Evolutionary conservation across 805 yeast species (phyloP).

Genomic region (Saccharomyces jurei): DNA sequence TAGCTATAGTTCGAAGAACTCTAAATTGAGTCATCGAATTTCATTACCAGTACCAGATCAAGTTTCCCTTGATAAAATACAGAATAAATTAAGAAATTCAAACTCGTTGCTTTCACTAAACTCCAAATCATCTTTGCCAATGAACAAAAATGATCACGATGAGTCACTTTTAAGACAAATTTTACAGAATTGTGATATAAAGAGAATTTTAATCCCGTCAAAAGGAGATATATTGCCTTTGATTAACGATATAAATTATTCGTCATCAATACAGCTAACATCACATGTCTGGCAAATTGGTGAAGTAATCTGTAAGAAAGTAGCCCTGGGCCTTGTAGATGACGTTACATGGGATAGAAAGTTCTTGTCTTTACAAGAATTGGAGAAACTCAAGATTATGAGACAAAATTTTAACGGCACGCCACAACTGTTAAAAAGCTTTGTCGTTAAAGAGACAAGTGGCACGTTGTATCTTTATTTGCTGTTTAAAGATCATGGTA

Average conservation of each 20-base stretch:
- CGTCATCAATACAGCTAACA: constrained; percentile 8
- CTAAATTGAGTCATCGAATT: constrained; percentile 28
- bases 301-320: constrained; percentile 16
- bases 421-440: constrained; percentile 20
- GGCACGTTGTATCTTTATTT: constrained; percentile 13
- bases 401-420: constrained; percentile 14
- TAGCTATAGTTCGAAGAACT: constrained; percentile 6
- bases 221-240: constrained; percentile 10
- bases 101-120: constrained; percentile 25
- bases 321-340: constrained; percentile 13
- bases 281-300: constrained; percentile 17
- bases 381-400: constrained; percentile 11
- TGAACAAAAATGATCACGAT: constrained; percentile 21
- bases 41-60: constrained; percentile 54
- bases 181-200: constrained; percentile 19
- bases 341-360: constrained; percentile 12
- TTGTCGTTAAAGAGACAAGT: constrained; percentile 9
- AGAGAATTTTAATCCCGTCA: constrained; percentile 9
- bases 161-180: constrained; percentile 18
- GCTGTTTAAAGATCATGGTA: constrained; percentile 25
- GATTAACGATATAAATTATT: constrained; percentile 1
- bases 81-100: constrained; percentile 42
- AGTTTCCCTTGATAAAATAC: constrained; percentile 46
- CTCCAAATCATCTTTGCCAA: constrained; percentile 15
- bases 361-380: constrained; percentile 21